These are phyloP conservation scores for Keqinozyma sinolaborantium DNA, from an alignment of 1,139 yeast genomes.

Conservation along the genomic window DNA sequence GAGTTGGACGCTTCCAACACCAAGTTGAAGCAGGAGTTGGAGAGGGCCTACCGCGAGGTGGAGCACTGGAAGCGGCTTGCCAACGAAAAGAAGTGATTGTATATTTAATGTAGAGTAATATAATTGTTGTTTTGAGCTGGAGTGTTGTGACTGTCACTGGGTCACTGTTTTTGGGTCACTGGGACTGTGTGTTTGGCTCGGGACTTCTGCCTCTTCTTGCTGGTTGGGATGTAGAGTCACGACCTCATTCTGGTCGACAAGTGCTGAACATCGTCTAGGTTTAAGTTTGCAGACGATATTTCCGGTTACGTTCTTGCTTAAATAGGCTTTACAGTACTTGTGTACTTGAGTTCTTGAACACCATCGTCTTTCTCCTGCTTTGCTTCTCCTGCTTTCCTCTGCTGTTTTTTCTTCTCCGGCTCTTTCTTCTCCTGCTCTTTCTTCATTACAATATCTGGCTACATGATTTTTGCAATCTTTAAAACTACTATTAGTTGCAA, in stretches of 20 bases:
- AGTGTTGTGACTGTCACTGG: too few relatives aligned
- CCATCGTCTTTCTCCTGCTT: constrained; percentile 9
- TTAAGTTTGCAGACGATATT: constrained; percentile 1
- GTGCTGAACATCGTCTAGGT: not conserved
- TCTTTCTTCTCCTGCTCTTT: constrained; percentile 10
- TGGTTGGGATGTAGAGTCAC: too few relatives aligned
- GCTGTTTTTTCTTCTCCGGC: constrained; percentile 11
- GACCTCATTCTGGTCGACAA: too few relatives aligned
- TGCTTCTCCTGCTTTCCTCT: constrained; percentile 13
- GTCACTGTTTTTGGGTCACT: too few relatives aligned
- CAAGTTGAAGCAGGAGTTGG: constrained; percentile 32
- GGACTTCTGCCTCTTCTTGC: too few relatives aligned
- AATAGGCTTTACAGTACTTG: not conserved
- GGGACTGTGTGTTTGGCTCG: too few relatives aligned
- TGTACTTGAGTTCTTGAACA: not conserved
- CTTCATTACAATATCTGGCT: too few relatives aligned
- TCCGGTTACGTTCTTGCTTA: not conserved
- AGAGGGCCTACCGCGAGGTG: constrained; percentile 89
- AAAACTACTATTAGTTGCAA: too few relatives aligned
- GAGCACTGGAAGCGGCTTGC: constrained; percentile 69
- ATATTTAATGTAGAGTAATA: not conserved
- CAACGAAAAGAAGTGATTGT: constrained; percentile 13
- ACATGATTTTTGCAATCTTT: too few relatives aligned
- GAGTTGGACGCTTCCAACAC: constrained; percentile 25
- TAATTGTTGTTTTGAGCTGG: too few relatives aligned